These are phyloP conservation scores for Articulospora tetracladia DNA, from an alignment of 495 filamentous ascomycete genomes.

Conservation along the genomic window DNA sequence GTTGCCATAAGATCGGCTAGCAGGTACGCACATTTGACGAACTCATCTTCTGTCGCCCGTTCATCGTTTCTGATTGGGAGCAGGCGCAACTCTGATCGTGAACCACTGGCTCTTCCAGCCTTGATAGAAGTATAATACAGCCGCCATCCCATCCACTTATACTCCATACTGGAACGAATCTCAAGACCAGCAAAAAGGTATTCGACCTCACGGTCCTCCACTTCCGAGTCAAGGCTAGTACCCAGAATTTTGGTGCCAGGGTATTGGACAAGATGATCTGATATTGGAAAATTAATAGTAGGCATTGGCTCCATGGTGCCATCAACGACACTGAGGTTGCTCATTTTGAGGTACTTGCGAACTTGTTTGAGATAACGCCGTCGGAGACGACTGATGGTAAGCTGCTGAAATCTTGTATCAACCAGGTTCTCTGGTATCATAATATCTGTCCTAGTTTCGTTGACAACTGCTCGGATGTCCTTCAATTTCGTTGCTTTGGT, in stretches of 20 bases:
- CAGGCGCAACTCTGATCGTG: constrained; percentile 38
- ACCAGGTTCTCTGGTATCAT: constrained; percentile 24
- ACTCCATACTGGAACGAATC: constrained; percentile 31
- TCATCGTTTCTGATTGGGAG: constrained; percentile 9
- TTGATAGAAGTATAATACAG: constrained; percentile 42
- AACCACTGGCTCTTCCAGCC: constrained; percentile 37
- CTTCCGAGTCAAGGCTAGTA: background rate
- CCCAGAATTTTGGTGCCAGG: constrained; percentile 21
- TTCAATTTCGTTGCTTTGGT: constrained; percentile 2
- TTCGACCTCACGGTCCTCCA: constrained; percentile 23
- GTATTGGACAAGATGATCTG: background rate
- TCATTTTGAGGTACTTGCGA: constrained; percentile 31
- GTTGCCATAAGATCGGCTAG: background rate
- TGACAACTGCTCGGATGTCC: constrained; percentile 16
- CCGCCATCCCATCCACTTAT: constrained; percentile 33
- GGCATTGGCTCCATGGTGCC: constrained; percentile 35
- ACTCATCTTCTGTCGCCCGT: background rate
- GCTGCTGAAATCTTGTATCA: constrained; percentile 24
- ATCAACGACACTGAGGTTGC: constrained; percentile 31
- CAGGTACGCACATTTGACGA: background rate
- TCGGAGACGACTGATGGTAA: constrained; percentile 2
- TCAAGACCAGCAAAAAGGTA: constrained; percentile 47
- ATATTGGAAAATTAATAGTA: constrained; percentile 31
- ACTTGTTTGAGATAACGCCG: background rate
- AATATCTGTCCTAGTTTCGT: constrained; percentile 11